Conservation (phyloP, 2,329 filamentous ascomycete genomes). For the Colletotrichum filicis region DNA sequence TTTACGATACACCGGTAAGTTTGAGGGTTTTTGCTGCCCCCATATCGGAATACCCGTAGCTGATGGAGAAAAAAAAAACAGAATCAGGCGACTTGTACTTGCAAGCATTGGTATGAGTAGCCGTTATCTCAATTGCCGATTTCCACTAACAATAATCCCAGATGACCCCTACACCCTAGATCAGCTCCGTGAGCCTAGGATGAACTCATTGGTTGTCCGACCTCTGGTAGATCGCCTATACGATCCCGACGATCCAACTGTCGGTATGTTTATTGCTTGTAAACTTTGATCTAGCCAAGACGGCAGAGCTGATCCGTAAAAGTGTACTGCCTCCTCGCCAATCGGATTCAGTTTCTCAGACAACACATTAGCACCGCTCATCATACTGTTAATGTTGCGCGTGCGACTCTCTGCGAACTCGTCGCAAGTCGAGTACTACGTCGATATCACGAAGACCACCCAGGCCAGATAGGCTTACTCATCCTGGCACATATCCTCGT, state of each 20-base stretch:
- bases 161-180: constrained; percentile 62
- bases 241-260: constrained; percentile 71
- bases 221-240: constrained; percentile 76
- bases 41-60: not conserved
- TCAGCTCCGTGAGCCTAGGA: constrained; percentile 73
- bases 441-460: constrained; percentile 75
- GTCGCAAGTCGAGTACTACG: constrained; percentile 74
- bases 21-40: not conserved
- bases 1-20: constrained; percentile 31
- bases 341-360: constrained; percentile 75
- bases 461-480: constrained; percentile 70
- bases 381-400: constrained; percentile 75
- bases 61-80: not conserved
- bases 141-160: constrained; percentile 31
- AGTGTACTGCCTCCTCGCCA: constrained; percentile 79
- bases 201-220: constrained; percentile 74
- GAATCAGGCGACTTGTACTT: constrained; percentile 22
- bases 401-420: constrained; percentile 76
- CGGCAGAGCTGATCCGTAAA: not conserved
- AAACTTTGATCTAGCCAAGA: not conserved
- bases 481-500: constrained; percentile 76
- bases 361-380: constrained; percentile 74
- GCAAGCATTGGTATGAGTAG: constrained; percentile 20
- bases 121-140: not conserved
- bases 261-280: constrained; percentile 53